Evolutionary conservation across 176 grass and related monocot species (phyloP), one percentile per base, ranked within the genome.

Genomic region (Aechmea fasciata): DNA sequence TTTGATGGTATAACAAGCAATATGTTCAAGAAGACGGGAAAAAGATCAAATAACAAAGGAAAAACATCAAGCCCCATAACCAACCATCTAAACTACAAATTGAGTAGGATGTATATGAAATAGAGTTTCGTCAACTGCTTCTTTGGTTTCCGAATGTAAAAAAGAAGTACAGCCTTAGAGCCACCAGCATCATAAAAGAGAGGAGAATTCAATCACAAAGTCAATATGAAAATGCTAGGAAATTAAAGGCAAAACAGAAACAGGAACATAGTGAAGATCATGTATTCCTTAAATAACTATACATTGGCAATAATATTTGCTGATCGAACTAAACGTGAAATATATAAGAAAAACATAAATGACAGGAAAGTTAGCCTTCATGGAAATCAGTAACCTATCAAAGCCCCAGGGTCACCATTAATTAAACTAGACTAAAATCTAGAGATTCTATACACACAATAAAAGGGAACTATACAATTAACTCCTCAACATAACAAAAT

Each of bases 371-470:
- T 5, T 41, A 41, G 33, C 5, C 33, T 41, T 41, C 4, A 41
- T 0, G 22, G 63, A 63, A 76, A 73, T 18, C 10, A 29, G 48
- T 7, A 79, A 64, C 75, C 75, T 88, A 93, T 85, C 76, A 53
- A 78, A 55, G 77, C 70, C 67, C 64, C 81, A 55, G 80, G 80
- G 33, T 93, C 74, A 24, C 75, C 64, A 13, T 76, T 77, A 67
- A 66, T 70, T 78, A 81, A 24, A 24, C 24, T 24, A 24, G 24
- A 24, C 24, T 24, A 24, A 24, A 24, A 24, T 24, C 1, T 1
- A 24, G 24, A 24, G 24, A 1, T 24, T 1, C 24, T 24, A 24
- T 24, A 24, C 24, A 24, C 24, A 24, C 0, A 24, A 24, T 1
- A 24, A 24, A 24, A 24, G 24, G 24, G 24, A 24, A 24, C 24